Percentiles rank a stretch among this genome's conserved stretches.
Evolutionary conservation across 2,329 filamentous ascomycete genomes (phyloP).

Genomic region (Aspergillus calidoustus): DNA sequence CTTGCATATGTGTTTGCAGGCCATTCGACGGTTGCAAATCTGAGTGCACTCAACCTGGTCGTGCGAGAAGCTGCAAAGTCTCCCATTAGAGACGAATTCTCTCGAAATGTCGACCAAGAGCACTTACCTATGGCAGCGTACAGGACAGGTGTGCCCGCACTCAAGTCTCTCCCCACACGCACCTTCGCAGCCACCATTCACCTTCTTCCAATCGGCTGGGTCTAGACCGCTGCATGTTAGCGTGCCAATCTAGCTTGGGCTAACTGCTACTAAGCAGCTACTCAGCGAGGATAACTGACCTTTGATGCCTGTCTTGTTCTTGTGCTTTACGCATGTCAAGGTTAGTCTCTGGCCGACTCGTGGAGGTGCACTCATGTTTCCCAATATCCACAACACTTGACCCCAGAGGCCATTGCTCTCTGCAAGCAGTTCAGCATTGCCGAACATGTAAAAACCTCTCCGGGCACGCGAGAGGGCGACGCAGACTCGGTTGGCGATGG

Average conservation of each 20-base stretch:
- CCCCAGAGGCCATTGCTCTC: slow-evolving; percentile 56
- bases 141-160: slow-evolving; percentile 59
- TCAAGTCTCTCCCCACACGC: slow-evolving; percentile 50
- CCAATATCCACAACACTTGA: slow-evolving; percentile 53
- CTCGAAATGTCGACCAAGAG: background rate
- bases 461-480: slow-evolving; percentile 72
- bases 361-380: slow-evolving; percentile 21
- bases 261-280: background rate
- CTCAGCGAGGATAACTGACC: slow-evolving; percentile 30
- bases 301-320: slow-evolving; percentile 55
- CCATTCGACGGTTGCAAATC: slow-evolving; percentile 38
- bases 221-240: slow-evolving; percentile 35
- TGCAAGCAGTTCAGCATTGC: slow-evolving; percentile 65
- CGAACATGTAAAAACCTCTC: slow-evolving; percentile 82
- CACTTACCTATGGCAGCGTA: slow-evolving; percentile 58
- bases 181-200: slow-evolving; percentile 58
- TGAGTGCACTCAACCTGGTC: slow-evolving; percentile 40
- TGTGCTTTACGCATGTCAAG: slow-evolving; percentile 66
- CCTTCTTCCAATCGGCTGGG: slow-evolving; percentile 58
- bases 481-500: slow-evolving; percentile 65
- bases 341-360: slow-evolving; percentile 60
- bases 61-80: slow-evolving; percentile 41
- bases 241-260: background rate
- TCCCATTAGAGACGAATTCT: background rate
- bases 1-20: slow-evolving; percentile 46